phyloP scores from a whole-genome alignment of 2,329 filamentous ascomycete species.

The Ophiostoma novo-ulmi region DNA sequence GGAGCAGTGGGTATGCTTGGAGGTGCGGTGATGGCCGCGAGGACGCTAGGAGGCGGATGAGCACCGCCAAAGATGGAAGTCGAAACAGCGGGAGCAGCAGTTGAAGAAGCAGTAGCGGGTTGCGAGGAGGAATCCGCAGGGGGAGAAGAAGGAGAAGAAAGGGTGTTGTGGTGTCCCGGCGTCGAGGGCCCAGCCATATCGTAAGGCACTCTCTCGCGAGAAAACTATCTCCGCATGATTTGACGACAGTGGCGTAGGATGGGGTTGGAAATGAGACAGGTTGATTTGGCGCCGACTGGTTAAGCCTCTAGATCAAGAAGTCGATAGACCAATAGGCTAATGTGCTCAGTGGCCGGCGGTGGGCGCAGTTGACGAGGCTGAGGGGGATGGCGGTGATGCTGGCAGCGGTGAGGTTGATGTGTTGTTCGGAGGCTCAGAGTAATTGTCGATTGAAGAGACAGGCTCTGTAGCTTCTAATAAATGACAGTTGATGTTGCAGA shows the following conservation, averaged over 20 bases:
- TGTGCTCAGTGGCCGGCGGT: not conserved
- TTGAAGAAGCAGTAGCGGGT: not conserved
- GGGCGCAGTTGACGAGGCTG: conserved; percentile 9
- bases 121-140: not conserved
- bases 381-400: not conserved
- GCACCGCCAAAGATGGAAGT: conserved; percentile 23
- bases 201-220: conserved; percentile 25
- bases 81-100: conserved; percentile 11
- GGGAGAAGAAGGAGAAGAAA: conserved; percentile 16
- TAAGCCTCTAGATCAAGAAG: too few species aligned
- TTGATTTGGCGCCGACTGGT: not conserved
- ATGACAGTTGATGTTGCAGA: not conserved
- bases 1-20: not conserved
- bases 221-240: conserved; percentile 28
- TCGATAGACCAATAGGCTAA: not conserved
- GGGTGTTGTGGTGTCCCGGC: conserved; percentile 9
- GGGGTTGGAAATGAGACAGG: too few species aligned
- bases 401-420: not conserved
- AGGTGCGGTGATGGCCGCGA: not conserved
- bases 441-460: not conserved
- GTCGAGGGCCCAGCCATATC: conserved; percentile 27
- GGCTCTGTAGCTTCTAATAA: not conserved
- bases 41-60: not conserved
- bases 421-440: not conserved
- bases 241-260: not conserved